Evolutionary conservation across 2,329 filamentous ascomycete species (phyloP), one percentile per base, ranked within the genome.

Genomic region (Monosporascus sp.): DNA sequence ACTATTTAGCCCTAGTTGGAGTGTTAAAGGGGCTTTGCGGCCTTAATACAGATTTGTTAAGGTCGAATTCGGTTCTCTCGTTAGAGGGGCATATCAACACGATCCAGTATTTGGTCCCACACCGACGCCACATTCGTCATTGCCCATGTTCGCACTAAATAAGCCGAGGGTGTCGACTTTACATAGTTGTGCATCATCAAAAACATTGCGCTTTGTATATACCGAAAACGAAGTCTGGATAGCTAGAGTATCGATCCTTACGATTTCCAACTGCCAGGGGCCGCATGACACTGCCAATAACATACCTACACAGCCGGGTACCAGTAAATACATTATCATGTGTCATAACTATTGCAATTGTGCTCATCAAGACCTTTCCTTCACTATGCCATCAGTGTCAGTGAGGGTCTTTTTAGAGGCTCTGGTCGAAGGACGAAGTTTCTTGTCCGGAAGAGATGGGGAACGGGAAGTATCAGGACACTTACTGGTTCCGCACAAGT

Each of bases 401-500:
- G 39, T 42, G 39, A 42, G 17, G 14, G 17, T 14, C 18, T 20
- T 42, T 18, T 24, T 17, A 5, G 11, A 34, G 31, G 31, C 31
- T 34, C 9, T 34, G 31, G 9, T 34, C 11, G 31, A 34, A 14
- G 31, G 31, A 34, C 11, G 31, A 34, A 34, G 31, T 11, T 5
- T 4, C 31, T 34, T 34, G 31, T 34, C 31, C 31, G 31, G 31
- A 34, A 34, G 11, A 34, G 3, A 34, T 14, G 31, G 31, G 11
- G 11, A 15, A 41, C 7, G 11, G 20, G 20, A n/a, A 5, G 8
- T n/a, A 36, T 24, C 34, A 55, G 63, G 74, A 9, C 76, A 71
- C 66, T 80, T 81, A 68, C 81, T 73, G 58, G 66, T 72, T 2
- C 77, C 77, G 60, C 80, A 82, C 3, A 68, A 66, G 15, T 71